These are phyloP conservation scores for Sanchytrium tribonematis DNA, from an alignment of 371 early-diverging fungal species.

Conservation along the genomic window DNA sequence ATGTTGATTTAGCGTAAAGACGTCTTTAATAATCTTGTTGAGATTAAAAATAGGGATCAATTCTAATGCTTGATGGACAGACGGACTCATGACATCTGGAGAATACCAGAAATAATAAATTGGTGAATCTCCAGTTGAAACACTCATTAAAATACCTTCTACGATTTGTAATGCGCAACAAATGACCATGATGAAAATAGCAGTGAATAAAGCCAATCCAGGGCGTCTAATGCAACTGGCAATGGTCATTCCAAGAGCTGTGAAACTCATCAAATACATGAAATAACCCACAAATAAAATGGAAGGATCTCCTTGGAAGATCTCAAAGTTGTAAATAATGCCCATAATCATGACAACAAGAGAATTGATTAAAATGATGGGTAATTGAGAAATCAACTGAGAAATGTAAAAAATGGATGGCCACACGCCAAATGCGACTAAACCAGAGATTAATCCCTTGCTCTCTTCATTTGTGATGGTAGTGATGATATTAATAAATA, in stretches of 20 bases:
- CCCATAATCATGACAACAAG: background rate
- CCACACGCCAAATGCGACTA: background rate
- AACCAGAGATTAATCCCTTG: background rate
- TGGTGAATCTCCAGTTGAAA: no score
- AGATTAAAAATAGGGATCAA: background rate
- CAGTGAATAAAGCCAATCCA: background rate
- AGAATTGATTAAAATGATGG: background rate
- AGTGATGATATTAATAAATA: background rate
- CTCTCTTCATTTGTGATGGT: background rate
- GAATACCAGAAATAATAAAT: background rate
- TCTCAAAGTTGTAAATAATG: background rate
- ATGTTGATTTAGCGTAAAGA: constrained; percentile 21
- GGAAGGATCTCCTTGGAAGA: background rate
- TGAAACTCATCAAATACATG: background rate
- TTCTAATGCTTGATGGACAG: background rate
- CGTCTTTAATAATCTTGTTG: background rate
- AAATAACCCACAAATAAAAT: background rate
- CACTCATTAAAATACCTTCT: no score
- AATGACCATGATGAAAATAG: background rate
- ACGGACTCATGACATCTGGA: background rate
- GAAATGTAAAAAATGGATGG: background rate
- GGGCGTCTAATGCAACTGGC: background rate
- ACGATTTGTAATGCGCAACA: no score
- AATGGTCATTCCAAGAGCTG: background rate
- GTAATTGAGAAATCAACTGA: background rate